These are phyloP conservation scores for Candida buenavistaensis DNA, from an alignment of 1,139 yeast species.

Conservation along the genomic window DNA sequence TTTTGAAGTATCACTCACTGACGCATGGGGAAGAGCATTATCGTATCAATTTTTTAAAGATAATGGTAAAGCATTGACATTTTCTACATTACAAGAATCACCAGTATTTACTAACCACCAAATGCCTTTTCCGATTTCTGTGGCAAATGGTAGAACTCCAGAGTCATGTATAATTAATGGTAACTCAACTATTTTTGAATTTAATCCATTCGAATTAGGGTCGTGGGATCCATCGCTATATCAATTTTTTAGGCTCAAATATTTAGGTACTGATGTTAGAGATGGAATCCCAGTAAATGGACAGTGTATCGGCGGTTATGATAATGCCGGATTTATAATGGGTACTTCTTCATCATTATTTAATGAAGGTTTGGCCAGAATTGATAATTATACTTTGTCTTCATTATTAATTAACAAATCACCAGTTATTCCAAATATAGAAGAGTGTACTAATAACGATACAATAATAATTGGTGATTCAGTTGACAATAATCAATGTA, in stretches of 20 bases:
- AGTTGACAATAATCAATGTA: neutral
- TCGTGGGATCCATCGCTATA: constrained; percentile 44
- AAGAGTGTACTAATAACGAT: constrained; percentile 3
- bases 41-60: constrained; percentile 33
- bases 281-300: constrained; percentile 28
- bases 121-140: constrained; percentile 45
- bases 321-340: constrained; percentile 73
- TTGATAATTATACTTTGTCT: constrained; percentile 14
- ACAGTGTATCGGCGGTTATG: constrained; percentile 65
- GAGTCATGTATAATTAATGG: constrained; percentile 29
- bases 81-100: constrained; percentile 32
- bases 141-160: constrained; percentile 44
- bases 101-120: constrained; percentile 27
- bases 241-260: constrained; percentile 31
- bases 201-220: constrained; percentile 44
- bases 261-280: constrained; percentile 40
- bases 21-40: constrained; percentile 40
- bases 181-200: constrained; percentile 43
- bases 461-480: constrained; percentile 3
- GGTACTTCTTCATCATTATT: constrained; percentile 82
- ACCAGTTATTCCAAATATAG: constrained; percentile 11
- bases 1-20: constrained; percentile 29
- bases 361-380: constrained; percentile 32
- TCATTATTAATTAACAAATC: constrained; percentile 38
- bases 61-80: constrained; percentile 26